phyloP scores from a whole-genome alignment of 495 filamentous ascomycete genomes.

The Podospora bellae-mahoneyi region DNA sequence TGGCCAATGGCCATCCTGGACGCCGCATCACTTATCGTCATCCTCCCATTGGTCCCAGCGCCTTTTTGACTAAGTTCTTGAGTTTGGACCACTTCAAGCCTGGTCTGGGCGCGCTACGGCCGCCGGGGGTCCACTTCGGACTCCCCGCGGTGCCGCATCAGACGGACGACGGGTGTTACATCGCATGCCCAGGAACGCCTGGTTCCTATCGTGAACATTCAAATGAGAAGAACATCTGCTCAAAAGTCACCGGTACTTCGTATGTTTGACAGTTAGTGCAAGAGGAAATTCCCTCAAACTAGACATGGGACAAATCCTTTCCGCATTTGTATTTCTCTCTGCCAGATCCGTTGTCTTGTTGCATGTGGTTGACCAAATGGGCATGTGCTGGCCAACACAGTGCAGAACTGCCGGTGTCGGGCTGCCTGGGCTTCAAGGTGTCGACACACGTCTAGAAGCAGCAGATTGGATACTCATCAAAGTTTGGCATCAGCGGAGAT shows the following conservation, averaged over 20 bases:
- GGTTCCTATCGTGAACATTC: neutral
- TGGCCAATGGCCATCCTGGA: constrained; percentile 4
- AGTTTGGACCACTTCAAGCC: too few relatives aligned
- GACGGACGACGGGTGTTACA: neutral
- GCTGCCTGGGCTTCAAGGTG: neutral
- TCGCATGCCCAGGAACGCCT: neutral
- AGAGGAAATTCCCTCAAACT: neutral
- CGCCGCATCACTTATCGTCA: constrained; percentile 13
- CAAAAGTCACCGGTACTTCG: neutral
- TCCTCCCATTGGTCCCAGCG: constrained; percentile 11
- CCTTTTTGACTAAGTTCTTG: neutral
- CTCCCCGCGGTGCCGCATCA: constrained; percentile 3
- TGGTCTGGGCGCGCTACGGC: neutral
- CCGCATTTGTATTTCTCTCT: neutral
- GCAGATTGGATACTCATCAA: too few relatives aligned
- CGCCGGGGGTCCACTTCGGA: constrained; percentile 4
- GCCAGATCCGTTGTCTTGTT: neutral
- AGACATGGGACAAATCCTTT: neutral
- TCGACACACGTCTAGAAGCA: neutral
- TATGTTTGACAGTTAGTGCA: neutral
- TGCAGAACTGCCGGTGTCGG: neutral
- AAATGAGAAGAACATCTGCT: neutral
- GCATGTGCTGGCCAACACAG: neutral
- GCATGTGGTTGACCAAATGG: neutral
- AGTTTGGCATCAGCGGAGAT: neutral